phyloP scores from a whole-genome alignment of 1,139 yeast species.

The Debaryomycetaceae sp. region DNA sequence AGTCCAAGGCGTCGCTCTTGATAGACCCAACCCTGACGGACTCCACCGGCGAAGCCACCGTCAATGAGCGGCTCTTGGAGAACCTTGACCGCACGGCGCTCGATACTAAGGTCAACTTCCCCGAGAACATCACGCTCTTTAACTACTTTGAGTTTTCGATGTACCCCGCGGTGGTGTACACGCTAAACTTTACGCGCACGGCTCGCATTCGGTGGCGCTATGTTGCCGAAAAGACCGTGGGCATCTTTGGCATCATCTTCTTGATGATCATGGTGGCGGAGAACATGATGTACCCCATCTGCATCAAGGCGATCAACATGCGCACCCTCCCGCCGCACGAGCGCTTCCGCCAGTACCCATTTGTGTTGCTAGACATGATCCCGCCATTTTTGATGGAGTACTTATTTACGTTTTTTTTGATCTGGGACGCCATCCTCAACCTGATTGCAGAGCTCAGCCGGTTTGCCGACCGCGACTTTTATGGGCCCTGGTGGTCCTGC shows the following conservation, averaged over 20 bases:
- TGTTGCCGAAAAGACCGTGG: constrained; percentile 65
- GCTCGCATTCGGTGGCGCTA: constrained; percentile 63
- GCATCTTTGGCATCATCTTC: constrained; percentile 81
- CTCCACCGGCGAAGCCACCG: too few species aligned
- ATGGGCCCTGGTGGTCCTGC: constrained; percentile 98
- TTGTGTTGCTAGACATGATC: constrained; percentile 66
- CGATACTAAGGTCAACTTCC: constrained; percentile 45
- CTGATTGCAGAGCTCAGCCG: constrained; percentile 81
- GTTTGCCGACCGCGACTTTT: constrained; percentile 88
- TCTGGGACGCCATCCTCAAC: constrained; percentile 92
- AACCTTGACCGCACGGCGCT: constrained; percentile 18
- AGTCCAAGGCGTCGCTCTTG: constrained; percentile 25
- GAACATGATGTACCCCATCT: constrained; percentile 71
- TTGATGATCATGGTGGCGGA: constrained; percentile 84
- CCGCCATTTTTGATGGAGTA: constrained; percentile 78
- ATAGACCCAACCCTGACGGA: constrained; percentile 12
- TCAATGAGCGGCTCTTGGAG: constrained; percentile 12
- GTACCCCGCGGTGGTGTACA: constrained; percentile 89
- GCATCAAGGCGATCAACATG: constrained; percentile 52
- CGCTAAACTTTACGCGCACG: constrained; percentile 77
- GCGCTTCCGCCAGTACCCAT: constrained; percentile 50
- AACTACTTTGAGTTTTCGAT: constrained; percentile 76
- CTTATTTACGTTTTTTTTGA: constrained; percentile 74
- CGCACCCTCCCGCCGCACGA: constrained; percentile 44
- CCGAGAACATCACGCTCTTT: constrained; percentile 58